Base-by-base conservation (phyloP, 345 rosid species). In the Camelina sativa region DNA sequence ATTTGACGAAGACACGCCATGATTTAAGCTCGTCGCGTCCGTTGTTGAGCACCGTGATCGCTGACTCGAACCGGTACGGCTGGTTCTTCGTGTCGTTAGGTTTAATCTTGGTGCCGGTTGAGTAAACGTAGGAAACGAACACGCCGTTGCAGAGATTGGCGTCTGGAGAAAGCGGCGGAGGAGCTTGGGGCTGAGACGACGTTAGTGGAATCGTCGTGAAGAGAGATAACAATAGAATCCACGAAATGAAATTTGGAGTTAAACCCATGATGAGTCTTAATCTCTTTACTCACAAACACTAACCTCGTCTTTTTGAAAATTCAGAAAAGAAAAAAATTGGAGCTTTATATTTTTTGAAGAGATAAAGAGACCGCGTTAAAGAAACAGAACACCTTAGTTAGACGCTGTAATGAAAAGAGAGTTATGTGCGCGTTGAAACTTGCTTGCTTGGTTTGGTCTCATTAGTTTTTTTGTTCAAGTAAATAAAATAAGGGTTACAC, bases 21-120 rank as follows among this genome's bases (percentile, higher is more conserved):
- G 96, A 84, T 76, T 89, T 85, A 38, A 95, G 85, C 76, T 82
- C 88, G 38, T 86, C 86, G 52, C 79, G 78, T 2, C 86, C 99
- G 77, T 88, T 86, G 79, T 95, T 95, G 69, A 89, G 79, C 38
- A 92, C 84, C 1, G 85, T 85, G 19, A 95, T 83, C 17, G 82
- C 86, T 0, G 98, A 95, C 76, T 90, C 84, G 84, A 95, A 95
- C 37, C 94, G 80, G 83, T 92, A 95, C 4, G 97, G 84, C 79
- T 95, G 99, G 86, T 81, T 78, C 19, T 41, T 65, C 5, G 86
- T 86, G 58, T 82, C 76, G 43, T 83, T 80, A 15, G 99, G 99
- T 22, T 81, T 80, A 10, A 95, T 80, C 80, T 81, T 62, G 47
- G 84, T 41, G 28, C 99, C 99, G 4, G 37, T 34, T 2, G 40